Base-by-base conservation (phyloP, 192 early-diverging fungal genomes). In the Rhizophagus sp. region DNA sequence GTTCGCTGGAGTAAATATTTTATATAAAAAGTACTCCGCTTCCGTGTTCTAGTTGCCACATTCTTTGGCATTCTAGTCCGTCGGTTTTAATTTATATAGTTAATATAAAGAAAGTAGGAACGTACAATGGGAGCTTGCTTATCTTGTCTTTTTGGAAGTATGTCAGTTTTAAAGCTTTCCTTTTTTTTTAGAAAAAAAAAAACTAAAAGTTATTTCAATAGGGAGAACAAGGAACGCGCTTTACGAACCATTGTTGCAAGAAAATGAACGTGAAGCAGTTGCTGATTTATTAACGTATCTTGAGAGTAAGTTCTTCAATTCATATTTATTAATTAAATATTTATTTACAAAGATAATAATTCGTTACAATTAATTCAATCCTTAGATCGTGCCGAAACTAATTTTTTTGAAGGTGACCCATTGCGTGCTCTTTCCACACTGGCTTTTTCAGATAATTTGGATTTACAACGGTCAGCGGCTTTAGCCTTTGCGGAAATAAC, bases 401-500 rank as follows among this genome's bases (percentile, higher is more conserved):
- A 94, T 85, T 96, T 96, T 75, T 96, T 92, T 79, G 91, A 95
- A 65, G 94, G 94, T 4, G 92, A 94, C 69, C 92, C 94, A 61
- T 87, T 96, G 17, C 87, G 89, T 74, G 93, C 95, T 8, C 85
- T 96, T 25, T 93, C 94, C 19, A 94, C 92, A n/a, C 83, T 96
- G 36, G 94, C 92, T 15, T 95, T 93, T 83, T 95, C 94, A 44
- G 92, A 94, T 80, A 93, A 94, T 82, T 90, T 95, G 39, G 94
- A 94, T 76, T 81, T 96, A 72, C 94, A 97, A 83, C 87, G 95
- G 39, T 95, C 94, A 8, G 95, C 94, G 0, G 94, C 95, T 25
- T 86, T 95, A 79, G 94, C 94, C 3, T 97, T 96, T 86, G 94
- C 92, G 67, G 95, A 97, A 82, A 93, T 97, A 47, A 95, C 95